Evolutionary conservation across 23 red algal genomes (phyloP), one percentile per base, ranked within the genome.

Genomic region (Gracilaria gracilis): DNA sequence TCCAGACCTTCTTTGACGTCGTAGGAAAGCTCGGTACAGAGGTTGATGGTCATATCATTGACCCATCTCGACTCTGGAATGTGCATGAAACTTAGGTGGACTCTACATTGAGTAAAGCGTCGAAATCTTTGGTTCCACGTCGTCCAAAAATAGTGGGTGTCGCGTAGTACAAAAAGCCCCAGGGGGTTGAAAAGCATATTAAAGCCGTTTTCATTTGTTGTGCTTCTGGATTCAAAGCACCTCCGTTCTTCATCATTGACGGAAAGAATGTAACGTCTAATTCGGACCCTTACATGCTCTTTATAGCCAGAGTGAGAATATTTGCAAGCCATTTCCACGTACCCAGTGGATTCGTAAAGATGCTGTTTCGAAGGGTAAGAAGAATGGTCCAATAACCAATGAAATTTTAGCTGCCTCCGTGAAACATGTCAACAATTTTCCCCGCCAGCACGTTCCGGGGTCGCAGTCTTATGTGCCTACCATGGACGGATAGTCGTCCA

Each of bases 181-280:
- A 65, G 5, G 31, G 55, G 17, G 14, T 19, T 17, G 25, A 17
- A 11, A 61, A 0, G 13, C 80, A 84, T 36, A 67, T 84, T 23
- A 84, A 23, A 84, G 80, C 53, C 5, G 51, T 84, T 34, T 64
- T 61, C 14, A 4, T 34, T 29, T 23, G 20, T 17, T 84, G 51
- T 4, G 53, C 51, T 9, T 23, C 25, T 12, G 80, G 80, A 0
- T 9, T 39, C 4, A 61, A 15, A 31, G 34, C 42, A n/a, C 53
- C 57, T 8, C 80, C 80, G 17, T 84, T 84, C 2, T 84, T 65
- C 20, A 84, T 84, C 27, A 7, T 84, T 11, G 80, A 24, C 4
- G 80, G 80, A 14, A 84, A 84, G 36, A 15, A 12, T 5, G 14
- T 16, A 20, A 84, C 4, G 4, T 0, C 16, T 0, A 13, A 34